Evolutionary conservation across 2,329 filamentous ascomycete genomes (phyloP).

Genomic region (Sporothrix brunneoviolacea): DNA sequence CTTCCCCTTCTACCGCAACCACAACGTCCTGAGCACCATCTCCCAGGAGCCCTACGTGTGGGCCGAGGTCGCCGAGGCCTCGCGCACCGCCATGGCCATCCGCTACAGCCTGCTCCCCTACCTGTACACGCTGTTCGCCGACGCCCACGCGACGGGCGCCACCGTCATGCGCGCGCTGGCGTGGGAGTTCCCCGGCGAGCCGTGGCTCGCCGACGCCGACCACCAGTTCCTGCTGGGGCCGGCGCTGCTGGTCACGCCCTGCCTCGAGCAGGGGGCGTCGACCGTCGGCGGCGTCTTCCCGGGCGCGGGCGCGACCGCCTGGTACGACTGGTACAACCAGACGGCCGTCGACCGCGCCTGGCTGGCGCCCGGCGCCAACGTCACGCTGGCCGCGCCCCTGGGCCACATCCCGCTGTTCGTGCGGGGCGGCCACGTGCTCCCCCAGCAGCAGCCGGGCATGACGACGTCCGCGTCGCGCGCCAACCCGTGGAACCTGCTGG

Average conservation of each 20-base stretch:
- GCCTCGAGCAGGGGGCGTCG: slow-evolving; percentile 37
- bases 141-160: slow-evolving; percentile 52
- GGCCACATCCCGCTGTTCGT: slow-evolving; percentile 67
- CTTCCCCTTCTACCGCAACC: slow-evolving; percentile 69
- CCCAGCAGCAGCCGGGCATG: slow-evolving; percentile 60
- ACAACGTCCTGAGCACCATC: slow-evolving; percentile 38
- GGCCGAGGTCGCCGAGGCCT: slow-evolving; percentile 55
- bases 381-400: slow-evolving; percentile 41
- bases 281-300: slow-evolving; percentile 40
- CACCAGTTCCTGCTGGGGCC: slow-evolving; percentile 46
- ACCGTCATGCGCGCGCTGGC: slow-evolving; percentile 65
- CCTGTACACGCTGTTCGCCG: slow-evolving; percentile 64
- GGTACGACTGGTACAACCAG: slow-evolving; percentile 78
- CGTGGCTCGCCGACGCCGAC: slow-evolving; percentile 39
- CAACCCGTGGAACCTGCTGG: slow-evolving; percentile 61
- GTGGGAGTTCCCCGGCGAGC: slow-evolving; percentile 57
- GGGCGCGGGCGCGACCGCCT: slow-evolving; percentile 43
- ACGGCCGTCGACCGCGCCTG: slow-evolving; percentile 37
- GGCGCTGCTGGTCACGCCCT: slow-evolving; percentile 42
- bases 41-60: slow-evolving; percentile 69
- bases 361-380: slow-evolving; percentile 28
- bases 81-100: slow-evolving; percentile 60
- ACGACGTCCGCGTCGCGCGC: slow-evolving; percentile 58
- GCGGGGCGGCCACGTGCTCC: slow-evolving; percentile 60
- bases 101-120: slow-evolving; percentile 80